Evolutionary conservation across 345 rosid species (phyloP), one percentile per base, ranked within the genome.

Genomic region (Corchorus capsularis): DNA sequence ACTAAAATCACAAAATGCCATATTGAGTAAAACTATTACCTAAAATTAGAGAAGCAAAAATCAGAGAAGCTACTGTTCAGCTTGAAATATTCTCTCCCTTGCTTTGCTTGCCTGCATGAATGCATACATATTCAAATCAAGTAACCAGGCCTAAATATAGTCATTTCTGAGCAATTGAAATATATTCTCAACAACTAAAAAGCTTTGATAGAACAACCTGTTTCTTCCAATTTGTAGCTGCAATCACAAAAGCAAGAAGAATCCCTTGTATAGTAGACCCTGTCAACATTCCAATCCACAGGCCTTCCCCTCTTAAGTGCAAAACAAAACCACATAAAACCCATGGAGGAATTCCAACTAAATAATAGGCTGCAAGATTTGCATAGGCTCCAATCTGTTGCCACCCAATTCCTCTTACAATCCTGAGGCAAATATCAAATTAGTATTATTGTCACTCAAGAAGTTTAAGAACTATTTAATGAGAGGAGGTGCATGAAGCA

Each of bases 351-450:
- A 77, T 50, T 16, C 80, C 80, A 14, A 43, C 47, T 0, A 77
- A 41, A 41, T 62, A 62, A 71, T 53, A 77, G 20, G 80, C 75
- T 3, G 56, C 76, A 1, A 77, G 11, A 64, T 72, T 77, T 0
- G 66, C 75, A 63, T 62, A 77, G 0, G 80, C 76, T 12, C 71
- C 70, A 39, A 71, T 52, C 16, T 77, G 66, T 39, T 77, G 80
- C 71, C 75, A 71, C 4, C 80, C 80, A 41, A n/a, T 43, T 35
- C 80, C 80, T 77, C 72, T 77, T 1, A 60, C 71, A 4, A 55
- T 22, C 3, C 80, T 72, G 34, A 35, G 20, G 13, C 45, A 54
- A 34, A 70, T 17, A 43, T 45, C 34, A 20, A 12, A 47, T 46
- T n/a, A 67, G 39, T 3, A 12, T 52, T 52, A 16, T 52, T 61